phyloP scores from a whole-genome alignment of 306 rosid genomes.

The Medicago arabica region DNA sequence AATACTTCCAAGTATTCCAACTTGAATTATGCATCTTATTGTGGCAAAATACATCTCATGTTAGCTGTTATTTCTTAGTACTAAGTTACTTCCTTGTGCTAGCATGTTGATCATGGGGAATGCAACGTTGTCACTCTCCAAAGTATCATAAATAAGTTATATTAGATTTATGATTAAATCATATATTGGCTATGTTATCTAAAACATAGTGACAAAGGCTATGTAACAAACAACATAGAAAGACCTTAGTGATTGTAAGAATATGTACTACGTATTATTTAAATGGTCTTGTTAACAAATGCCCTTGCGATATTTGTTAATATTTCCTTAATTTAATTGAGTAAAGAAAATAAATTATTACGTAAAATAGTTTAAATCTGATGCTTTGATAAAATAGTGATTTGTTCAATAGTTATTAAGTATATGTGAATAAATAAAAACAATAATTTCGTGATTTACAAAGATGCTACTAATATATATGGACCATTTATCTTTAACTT shows the following conservation, averaged over 20 bases:
- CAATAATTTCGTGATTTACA: background rate
- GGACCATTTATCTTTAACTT: background rate
- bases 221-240: too few relatives aligned
- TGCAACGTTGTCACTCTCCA: slow-evolving; percentile 27
- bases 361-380: too few relatives aligned
- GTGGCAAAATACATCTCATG: slow-evolving; percentile 48
- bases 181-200: background rate
- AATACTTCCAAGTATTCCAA: slow-evolving; percentile 10
- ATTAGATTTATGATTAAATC: background rate
- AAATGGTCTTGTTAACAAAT: too few relatives aligned
- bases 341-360: too few relatives aligned
- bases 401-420: too few relatives aligned
- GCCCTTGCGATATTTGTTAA: too few relatives aligned
- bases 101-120: background rate
- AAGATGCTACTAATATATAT: slow-evolving; percentile 19
- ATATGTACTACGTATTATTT: too few relatives aligned
- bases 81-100: slow-evolving; percentile 33
- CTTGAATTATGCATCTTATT: slow-evolving; percentile 14
- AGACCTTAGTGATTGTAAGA: too few relatives aligned
- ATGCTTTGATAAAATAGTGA: too few relatives aligned
- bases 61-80: slow-evolving; percentile 38
- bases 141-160: slow-evolving; percentile 15
- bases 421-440: background rate
- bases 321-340: too few relatives aligned
- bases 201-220: too few relatives aligned